Percentiles rank a stretch among this genome's conserved stretches.
phyloP scores from a whole-genome alignment of 1,284 basidiomycete species.

The Cryptococcus sp. region DNA sequence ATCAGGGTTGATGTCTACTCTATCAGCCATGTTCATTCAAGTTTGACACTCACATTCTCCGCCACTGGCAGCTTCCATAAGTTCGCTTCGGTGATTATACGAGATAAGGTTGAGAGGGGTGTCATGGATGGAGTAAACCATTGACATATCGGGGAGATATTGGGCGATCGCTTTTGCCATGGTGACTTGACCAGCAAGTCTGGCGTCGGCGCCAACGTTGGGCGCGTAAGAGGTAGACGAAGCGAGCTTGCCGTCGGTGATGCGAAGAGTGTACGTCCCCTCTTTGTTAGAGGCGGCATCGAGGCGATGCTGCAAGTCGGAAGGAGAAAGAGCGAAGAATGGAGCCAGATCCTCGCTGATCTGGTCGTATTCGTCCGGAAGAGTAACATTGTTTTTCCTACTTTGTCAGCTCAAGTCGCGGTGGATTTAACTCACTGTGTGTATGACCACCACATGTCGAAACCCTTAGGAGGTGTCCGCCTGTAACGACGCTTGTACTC shows the following conservation, averaged over 20 bases:
- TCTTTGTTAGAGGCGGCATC: constrained; percentile 20
- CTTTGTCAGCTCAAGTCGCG: no score
- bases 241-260: constrained; percentile 13
- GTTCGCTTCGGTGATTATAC: constrained; percentile 53
- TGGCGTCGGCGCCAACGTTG: constrained; percentile 2
- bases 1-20: constrained; percentile 17
- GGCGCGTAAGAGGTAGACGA: not conserved
- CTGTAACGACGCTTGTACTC: constrained; percentile 77
- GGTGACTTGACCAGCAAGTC: no score
- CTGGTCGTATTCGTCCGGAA: constrained; percentile 47
- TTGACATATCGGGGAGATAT: constrained; percentile 40
- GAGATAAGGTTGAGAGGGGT: constrained; percentile 57
- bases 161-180: constrained; percentile 25
- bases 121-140: constrained; percentile 44
- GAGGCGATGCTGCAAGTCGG: constrained; percentile 64
- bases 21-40: constrained; percentile 6
- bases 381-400: constrained; percentile 55
- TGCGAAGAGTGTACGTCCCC: constrained; percentile 25
- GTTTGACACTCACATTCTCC: constrained; percentile 51
- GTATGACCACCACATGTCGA: constrained; percentile 71
- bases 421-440: no score
- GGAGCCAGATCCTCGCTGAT: constrained; percentile 35
- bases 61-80: constrained; percentile 52
- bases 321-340: constrained; percentile 53
- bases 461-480: constrained; percentile 76